A percentile compares a stretch with the other conserved stretches of the same genome.
Conservation (phyloP, 352 stramenopile genomes). For the Globisporangium emineosum region DNA sequence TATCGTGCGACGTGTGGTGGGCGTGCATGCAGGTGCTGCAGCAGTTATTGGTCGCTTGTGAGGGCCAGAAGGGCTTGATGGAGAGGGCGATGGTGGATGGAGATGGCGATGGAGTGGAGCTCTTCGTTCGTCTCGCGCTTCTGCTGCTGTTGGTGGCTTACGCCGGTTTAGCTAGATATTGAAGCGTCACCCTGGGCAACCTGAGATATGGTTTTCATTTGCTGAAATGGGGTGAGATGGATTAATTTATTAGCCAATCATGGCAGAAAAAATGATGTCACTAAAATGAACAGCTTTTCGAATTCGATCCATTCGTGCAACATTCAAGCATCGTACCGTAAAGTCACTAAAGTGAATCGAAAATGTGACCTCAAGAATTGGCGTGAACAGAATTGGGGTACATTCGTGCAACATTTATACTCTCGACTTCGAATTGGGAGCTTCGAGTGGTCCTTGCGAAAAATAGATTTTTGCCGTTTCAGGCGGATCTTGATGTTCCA, state of each 20-base stretch:
- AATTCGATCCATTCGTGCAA: too few relatives aligned
- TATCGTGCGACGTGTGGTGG: conserved; percentile 11
- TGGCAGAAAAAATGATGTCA: background rate
- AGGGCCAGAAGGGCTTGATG: background rate
- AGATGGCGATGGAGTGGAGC: background rate
- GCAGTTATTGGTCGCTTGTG: background rate
- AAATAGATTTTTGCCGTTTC: too few relatives aligned
- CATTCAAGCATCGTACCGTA: too few relatives aligned
- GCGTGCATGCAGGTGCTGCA: background rate
- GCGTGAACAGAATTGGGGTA: too few relatives aligned
- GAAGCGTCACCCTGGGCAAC: background rate
- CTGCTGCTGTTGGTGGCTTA: too few relatives aligned
- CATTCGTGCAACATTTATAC: too few relatives aligned
- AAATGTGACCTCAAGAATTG: too few relatives aligned
- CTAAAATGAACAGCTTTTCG: too few relatives aligned
- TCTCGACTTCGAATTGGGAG: too few relatives aligned
- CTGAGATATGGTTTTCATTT: conserved; percentile 1
- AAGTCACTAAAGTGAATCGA: too few relatives aligned
- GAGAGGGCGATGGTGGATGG: background rate
- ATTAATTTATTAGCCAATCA: background rate
- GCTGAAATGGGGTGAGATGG: background rate
- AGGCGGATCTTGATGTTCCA: too few relatives aligned
- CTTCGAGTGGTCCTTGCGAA: too few relatives aligned
- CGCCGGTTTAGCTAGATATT: conserved; percentile 1
- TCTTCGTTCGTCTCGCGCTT: conserved; percentile 5